phyloP scores from a whole-genome alignment of 1,139 yeast genomes.

The Geotrichum carabidarum region DNA sequence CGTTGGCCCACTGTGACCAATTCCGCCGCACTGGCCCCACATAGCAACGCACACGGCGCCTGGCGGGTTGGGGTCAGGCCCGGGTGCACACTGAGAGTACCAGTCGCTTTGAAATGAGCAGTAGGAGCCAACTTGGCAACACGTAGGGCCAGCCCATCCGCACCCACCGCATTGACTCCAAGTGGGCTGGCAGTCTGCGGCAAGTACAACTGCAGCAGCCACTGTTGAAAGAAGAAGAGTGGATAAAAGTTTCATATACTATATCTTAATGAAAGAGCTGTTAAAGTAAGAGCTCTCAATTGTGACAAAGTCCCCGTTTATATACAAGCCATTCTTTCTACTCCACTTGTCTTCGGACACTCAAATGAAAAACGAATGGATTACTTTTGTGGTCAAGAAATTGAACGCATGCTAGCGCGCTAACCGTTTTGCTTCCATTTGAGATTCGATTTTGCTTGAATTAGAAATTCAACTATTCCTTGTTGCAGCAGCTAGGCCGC shows the following conservation, averaged over 20 bases:
- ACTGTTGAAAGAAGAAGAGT: no score
- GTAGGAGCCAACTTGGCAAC: constrained; percentile 11
- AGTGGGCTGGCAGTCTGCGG: not conserved
- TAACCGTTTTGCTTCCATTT: no score
- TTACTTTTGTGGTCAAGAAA: no score
- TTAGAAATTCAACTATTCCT: no score
- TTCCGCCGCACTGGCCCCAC: constrained; percentile 11
- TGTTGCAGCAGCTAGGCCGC: no score
- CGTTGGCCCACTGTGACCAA: not conserved
- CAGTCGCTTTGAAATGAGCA: constrained; percentile 6
- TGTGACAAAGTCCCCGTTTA: no score
- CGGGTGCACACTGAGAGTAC: constrained; percentile 10
- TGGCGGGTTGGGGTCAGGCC: not conserved
- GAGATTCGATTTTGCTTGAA: no score
- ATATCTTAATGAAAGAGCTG: not conserved
- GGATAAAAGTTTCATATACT: not conserved
- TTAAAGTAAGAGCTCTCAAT: no score
- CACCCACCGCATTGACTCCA: constrained; percentile 13
- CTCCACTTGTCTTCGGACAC: not conserved
- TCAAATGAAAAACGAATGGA: not conserved
- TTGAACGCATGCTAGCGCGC: no score
- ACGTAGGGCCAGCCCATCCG: constrained; percentile 7
- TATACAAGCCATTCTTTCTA: not conserved
- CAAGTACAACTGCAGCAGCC: no score
- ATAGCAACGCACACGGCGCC: not conserved